Conservation (phyloP, 2,329 filamentous ascomycete species). For the Ophiostoma sp. region DNA sequence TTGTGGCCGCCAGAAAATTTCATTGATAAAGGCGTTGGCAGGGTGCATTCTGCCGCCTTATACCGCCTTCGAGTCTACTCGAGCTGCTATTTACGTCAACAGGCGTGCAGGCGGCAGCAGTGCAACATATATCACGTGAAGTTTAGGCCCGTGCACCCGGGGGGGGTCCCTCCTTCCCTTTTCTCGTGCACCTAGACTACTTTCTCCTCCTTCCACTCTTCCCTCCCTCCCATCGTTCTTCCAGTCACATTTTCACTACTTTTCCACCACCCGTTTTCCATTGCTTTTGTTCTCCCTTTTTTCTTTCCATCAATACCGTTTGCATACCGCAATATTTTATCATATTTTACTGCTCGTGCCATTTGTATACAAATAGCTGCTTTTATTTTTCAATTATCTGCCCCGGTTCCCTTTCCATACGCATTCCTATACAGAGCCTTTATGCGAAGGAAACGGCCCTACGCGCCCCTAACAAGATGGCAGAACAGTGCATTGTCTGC, state of each 20-base stretch:
- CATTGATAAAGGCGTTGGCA: conserved; percentile 7
- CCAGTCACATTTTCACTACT: conserved; percentile 25
- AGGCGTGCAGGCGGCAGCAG: background rate
- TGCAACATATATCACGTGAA: conserved; percentile 12
- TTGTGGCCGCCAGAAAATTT: background rate
- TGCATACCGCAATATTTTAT: background rate
- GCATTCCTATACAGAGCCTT: conserved; percentile 12
- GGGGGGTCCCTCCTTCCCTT: conserved; percentile 2
- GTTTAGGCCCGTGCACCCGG: conserved; percentile 12
- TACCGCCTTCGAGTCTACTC: background rate
- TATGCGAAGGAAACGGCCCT: conserved; percentile 26
- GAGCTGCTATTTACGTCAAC: conserved; percentile 3
- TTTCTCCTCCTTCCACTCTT: conserved; percentile 12
- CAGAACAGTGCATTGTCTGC: conserved; percentile 67
- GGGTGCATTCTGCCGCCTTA: conserved; percentile 1
- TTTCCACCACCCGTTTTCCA: background rate
- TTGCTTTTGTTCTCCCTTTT: conserved; percentile 8
- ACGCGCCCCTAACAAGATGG: conserved; percentile 34
- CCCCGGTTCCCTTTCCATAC: background rate
- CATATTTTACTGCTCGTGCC: background rate
- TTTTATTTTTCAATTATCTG: background rate
- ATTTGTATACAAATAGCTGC: background rate
- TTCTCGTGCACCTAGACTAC: conserved; percentile 4
- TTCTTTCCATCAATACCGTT: conserved; percentile 7
- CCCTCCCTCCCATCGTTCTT: conserved; percentile 7